Evolutionary conservation across 305 asterid species (phyloP).

Genomic region (Lippia alba): DNA sequence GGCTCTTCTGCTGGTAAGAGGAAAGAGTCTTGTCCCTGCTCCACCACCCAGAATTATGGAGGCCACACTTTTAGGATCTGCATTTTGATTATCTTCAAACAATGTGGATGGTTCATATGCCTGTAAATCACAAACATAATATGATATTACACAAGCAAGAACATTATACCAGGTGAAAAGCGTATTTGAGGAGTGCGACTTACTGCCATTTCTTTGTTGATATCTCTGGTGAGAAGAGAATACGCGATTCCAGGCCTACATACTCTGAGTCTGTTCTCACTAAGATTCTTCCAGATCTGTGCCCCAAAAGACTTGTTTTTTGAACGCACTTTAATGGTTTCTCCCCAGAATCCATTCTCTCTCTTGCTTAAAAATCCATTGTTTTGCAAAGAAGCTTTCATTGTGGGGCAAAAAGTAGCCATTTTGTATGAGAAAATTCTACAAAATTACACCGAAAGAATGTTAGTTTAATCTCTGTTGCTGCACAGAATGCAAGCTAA

Average conservation of each 20-base stretch:
- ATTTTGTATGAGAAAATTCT: constrained; percentile 35
- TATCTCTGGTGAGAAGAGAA: constrained; percentile 73
- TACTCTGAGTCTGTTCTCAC: constrained; percentile 36
- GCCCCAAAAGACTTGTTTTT: constrained; percentile 43
- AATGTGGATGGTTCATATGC: constrained; percentile 50
- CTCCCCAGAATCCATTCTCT: constrained; percentile 53
- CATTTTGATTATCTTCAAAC: constrained; percentile 53
- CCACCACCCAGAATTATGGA: constrained; percentile 93
- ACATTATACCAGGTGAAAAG: background rate
- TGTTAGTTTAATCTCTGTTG: background rate
- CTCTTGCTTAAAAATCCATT: constrained; percentile 27
- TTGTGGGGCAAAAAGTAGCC: constrained; percentile 64
- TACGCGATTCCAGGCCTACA: constrained; percentile 60
- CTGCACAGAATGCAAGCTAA: background rate
- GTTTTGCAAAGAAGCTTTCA: constrained; percentile 48
- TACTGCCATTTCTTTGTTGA: constrained; percentile 65
- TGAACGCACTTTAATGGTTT: constrained; percentile 44
- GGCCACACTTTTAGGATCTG: constrained; percentile 82
- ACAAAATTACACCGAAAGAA: constrained; percentile 19
- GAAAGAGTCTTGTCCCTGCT: constrained; percentile 97
- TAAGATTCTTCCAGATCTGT: constrained; percentile 36
- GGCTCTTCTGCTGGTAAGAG: constrained; percentile 91
- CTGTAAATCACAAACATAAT: constrained; percentile 44
- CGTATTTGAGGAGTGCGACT: constrained; percentile 5
- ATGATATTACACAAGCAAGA: background rate